Evolutionary conservation across 495 filamentous ascomycete species (phyloP).

Genomic region (Parachaetomium inaequale): DNA sequence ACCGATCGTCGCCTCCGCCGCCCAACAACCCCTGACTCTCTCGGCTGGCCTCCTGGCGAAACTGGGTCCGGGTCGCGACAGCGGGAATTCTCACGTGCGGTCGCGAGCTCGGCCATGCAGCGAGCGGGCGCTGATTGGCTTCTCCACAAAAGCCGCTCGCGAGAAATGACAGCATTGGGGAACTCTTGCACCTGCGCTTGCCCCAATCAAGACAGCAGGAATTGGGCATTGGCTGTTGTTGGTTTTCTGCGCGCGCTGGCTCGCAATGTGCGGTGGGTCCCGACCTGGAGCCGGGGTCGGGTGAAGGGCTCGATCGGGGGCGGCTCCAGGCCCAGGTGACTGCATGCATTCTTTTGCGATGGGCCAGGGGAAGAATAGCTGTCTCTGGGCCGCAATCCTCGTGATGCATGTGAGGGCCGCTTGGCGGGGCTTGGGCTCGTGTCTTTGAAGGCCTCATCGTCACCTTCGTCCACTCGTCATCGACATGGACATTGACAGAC

Average conservation of each 20-base stretch:
- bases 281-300: conserved; percentile 25
- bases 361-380: not conserved
- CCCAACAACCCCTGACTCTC: conserved; percentile 2
- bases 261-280: conserved; percentile 11
- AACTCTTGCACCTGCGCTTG: not conserved
- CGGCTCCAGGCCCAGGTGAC: conserved; percentile 11
- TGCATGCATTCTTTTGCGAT: not conserved
- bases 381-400: conserved; percentile 7
- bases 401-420: conserved; percentile 12
- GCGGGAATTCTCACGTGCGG: conserved; percentile 7
- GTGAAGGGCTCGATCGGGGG: conserved; percentile 26
- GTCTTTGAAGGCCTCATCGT: not conserved
- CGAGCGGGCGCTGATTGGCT: conserved; percentile 3
- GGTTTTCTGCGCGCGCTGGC: not conserved
- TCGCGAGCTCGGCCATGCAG: conserved; percentile 9
- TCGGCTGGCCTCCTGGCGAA: not conserved
- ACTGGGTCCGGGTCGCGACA: conserved; percentile 7
- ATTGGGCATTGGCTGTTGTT: not conserved
- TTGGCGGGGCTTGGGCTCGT: conserved; percentile 3
- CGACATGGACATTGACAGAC: not conserved
- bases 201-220: not conserved
- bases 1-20: conserved; percentile 7
- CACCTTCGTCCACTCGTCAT: too few relatives aligned
- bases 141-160: conserved; percentile 11
- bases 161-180: conserved; percentile 6